Percentiles rank a stretch among this genome's conserved stretches.
Evolutionary conservation across 345 rosid species (phyloP).

Genomic region (Arabidopsis suecica): DNA sequence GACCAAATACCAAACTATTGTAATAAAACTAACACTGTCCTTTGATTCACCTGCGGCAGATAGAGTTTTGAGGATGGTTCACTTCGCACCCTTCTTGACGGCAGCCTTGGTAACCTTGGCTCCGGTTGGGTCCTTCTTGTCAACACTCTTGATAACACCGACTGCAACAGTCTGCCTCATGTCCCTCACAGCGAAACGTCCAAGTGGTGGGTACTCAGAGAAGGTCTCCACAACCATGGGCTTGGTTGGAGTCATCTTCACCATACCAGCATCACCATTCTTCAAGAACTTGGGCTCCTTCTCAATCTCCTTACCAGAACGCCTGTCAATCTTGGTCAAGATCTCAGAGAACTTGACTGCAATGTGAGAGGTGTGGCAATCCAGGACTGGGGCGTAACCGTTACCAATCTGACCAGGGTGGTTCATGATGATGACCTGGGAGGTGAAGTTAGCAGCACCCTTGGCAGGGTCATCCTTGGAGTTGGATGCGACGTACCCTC

Average conservation of each 20-base stretch:
- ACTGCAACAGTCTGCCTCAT: slow-evolving; percentile 83
- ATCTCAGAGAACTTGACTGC: slow-evolving; percentile 81
- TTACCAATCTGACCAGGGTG: slow-evolving; percentile 94
- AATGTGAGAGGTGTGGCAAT: slow-evolving; percentile 87
- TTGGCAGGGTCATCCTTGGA: slow-evolving; percentile 87
- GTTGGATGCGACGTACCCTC: slow-evolving; percentile 82
- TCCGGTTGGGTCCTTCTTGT: slow-evolving; percentile 79
- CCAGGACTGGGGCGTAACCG: slow-evolving; percentile 84
- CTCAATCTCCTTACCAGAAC: slow-evolving; percentile 84
- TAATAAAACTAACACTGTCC: background rate
- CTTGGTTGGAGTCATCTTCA: slow-evolving; percentile 87
- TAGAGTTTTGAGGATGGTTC: slow-evolving; percentile 35
- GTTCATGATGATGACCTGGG: slow-evolving; percentile 91
- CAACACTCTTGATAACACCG: slow-evolving; percentile 85
- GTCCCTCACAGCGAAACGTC: slow-evolving; percentile 87
- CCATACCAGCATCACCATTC: slow-evolving; percentile 81
- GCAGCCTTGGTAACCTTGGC: slow-evolving; percentile 92
- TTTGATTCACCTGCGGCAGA: background rate
- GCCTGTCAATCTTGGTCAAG: slow-evolving; percentile 70
- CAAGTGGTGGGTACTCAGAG: slow-evolving; percentile 76
- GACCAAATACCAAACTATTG: background rate
- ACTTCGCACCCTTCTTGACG: slow-evolving; percentile 78
- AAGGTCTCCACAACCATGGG: slow-evolving; percentile 94
- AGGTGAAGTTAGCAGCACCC: slow-evolving; percentile 79
- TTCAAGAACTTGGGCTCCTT: slow-evolving; percentile 87